Evolutionary conservation across 495 filamentous ascomycete genomes (phyloP).

Genomic region (Durotheca rogersii): DNA sequence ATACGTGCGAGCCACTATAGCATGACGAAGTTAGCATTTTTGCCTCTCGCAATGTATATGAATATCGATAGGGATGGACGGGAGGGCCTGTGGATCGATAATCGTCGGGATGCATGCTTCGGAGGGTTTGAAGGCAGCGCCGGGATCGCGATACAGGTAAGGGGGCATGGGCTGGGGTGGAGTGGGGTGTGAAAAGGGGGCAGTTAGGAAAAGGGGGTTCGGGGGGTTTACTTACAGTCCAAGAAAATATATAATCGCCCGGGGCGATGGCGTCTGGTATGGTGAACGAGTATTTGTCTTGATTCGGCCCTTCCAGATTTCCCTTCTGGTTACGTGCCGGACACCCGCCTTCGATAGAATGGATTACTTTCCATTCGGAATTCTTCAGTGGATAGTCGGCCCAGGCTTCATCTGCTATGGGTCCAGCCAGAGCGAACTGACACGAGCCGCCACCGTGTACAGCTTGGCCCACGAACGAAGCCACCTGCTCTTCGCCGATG

Average conservation of each 20-base stretch:
- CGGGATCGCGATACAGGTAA: no score
- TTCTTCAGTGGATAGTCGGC: constrained; percentile 57
- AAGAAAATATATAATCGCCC: constrained; percentile 66
- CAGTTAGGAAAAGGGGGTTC: background rate
- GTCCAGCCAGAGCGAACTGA: constrained; percentile 69
- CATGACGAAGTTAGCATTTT: constrained; percentile 10
- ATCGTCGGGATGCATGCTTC: no score
- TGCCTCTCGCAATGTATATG: no score
- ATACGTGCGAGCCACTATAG: constrained; percentile 25
- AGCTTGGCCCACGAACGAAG: constrained; percentile 60
- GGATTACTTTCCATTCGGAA: constrained; percentile 72
- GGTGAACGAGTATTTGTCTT: constrained; percentile 51
- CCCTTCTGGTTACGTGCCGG: constrained; percentile 54
- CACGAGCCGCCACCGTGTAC: constrained; percentile 86
- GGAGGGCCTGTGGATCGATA: no score
- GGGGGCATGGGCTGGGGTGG: background rate
- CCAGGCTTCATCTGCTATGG: constrained; percentile 41
- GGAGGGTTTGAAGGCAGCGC: no score
- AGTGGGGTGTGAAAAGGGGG: background rate
- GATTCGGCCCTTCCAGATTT: constrained; percentile 37
- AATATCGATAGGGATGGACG: no score
- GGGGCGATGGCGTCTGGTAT: constrained; percentile 59
- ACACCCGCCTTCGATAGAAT: constrained; percentile 79
- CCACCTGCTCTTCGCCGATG: constrained; percentile 54
- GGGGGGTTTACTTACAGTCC: constrained; percentile 48